These are phyloP conservation scores for Flaveria linearis DNA, from an alignment of 129 eudicot species.

Conservation along the genomic window DNA sequence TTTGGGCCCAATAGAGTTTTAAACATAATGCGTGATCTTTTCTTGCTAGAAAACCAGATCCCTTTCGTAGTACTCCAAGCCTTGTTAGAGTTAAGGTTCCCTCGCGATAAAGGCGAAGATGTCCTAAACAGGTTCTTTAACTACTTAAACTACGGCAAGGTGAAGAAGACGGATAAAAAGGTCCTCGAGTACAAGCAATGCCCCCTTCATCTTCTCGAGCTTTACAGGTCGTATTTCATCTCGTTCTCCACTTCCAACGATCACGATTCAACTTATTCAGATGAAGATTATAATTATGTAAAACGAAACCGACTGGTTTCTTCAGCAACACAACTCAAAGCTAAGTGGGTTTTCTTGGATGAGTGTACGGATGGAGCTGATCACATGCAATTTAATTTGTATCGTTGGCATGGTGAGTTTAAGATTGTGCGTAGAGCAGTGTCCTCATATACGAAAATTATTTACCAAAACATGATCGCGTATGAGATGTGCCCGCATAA, in stretches of 20 bases:
- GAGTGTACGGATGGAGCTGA: constrained; percentile 6
- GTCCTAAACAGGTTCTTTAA: constrained; percentile 21
- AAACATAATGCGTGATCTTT: constrained; percentile 28
- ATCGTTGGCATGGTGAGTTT: constrained; percentile 17
- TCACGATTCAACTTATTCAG: not conserved
- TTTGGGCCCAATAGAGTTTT: constrained; percentile 30
- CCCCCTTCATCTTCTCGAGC: constrained; percentile 41
- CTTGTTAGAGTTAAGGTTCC: constrained; percentile 19
- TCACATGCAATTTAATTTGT: constrained; percentile 13
- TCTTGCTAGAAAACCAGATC: constrained; percentile 20
- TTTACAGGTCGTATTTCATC: constrained; percentile 36
- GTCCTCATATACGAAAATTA: constrained; percentile 5
- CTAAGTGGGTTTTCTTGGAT: constrained; percentile 25
- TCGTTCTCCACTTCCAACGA: not conserved
- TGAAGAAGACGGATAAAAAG: not conserved
- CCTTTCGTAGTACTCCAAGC: constrained; percentile 24
- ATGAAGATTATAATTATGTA: constrained; percentile 13
- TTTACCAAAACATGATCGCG: constrained; percentile 37
- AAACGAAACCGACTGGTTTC: constrained; percentile 28
- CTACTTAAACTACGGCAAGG: constrained; percentile 27
- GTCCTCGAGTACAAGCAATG: constrained; percentile 7
- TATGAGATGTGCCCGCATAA: constrained; percentile 39
- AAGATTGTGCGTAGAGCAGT: constrained; percentile 23
- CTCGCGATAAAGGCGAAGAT: constrained; percentile 22
- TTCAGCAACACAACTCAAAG: constrained; percentile 34